phyloP scores from a whole-genome alignment of 2,329 filamentous ascomycete species.

The Penicillium sp. region DNA sequence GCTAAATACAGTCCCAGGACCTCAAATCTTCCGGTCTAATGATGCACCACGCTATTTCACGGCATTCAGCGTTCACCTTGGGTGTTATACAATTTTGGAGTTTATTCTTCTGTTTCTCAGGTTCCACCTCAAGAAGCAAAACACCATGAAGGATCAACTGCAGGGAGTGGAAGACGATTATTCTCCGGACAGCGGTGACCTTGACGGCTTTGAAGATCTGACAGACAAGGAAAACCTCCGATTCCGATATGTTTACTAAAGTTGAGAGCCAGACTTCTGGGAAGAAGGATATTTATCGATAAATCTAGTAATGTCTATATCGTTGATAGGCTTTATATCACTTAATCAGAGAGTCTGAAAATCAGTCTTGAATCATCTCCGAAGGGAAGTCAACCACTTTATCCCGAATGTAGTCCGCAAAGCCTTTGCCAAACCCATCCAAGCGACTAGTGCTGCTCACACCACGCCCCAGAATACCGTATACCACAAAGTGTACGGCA shows the following conservation, averaged over 20 bases:
- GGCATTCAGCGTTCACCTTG: constrained; percentile 68
- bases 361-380: neutral
- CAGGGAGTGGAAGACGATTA: constrained; percentile 39
- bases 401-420: constrained; percentile 29
- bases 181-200: constrained; percentile 42
- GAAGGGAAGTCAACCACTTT: neutral
- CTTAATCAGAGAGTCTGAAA: too few relatives aligned
- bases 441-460: constrained; percentile 52
- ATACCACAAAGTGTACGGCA: constrained; percentile 54
- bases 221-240: constrained; percentile 62
- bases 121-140: constrained; percentile 59
- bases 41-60: constrained; percentile 67
- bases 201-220: constrained; percentile 62
- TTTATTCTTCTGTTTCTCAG: constrained; percentile 58
- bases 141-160: constrained; percentile 57
- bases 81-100: constrained; percentile 64
- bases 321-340: neutral
- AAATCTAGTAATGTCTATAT: neutral
- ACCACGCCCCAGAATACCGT: constrained; percentile 46
- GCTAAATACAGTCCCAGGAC: constrained; percentile 39
- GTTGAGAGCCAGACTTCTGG: neutral
- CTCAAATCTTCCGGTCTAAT: constrained; percentile 62
- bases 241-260: constrained; percentile 58
- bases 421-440: constrained; percentile 55
- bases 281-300: neutral